Evolutionary conservation across 192 early-diverging fungal species (phyloP), one percentile per base, ranked within the genome.

Genomic region (Entophlyctis luteolus): DNA sequence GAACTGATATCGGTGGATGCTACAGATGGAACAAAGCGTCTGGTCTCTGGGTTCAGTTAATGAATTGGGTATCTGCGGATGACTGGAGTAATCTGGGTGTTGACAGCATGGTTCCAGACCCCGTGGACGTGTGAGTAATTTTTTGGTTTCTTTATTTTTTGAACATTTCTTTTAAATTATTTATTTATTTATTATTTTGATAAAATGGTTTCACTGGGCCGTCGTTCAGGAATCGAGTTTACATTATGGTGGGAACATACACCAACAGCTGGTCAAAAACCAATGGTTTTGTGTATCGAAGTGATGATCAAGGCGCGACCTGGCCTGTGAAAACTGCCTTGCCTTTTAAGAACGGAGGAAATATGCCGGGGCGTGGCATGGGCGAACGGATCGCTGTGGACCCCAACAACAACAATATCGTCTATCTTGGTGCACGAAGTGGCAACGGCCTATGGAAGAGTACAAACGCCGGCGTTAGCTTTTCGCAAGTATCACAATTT

Each of bases 91-190:
- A 58, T 14, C 16, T 37, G 1, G 68, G 68, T 50, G 45, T 71
- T 37, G 68, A 70, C 33, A 55, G 68, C 71, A 22, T 70, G 35
- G 18, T 23, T 72, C 29, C 70, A 1, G 68, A 70, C 22, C 68
- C 68, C 23, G 70, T 72, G 1, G 72, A 72, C 71, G 67, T 71
- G 20, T n/a, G n/a, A n/a, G n/a, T n/a, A n/a, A n/a, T n/a, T n/a
- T n/a, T 18, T 23, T 22, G 48, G 39, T 42, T 42, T 42, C n/a
- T 42, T 42, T n/a, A 12, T 42, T 42, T 42, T 42, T 42, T 42
- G 8, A 8, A 12, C 39, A 12, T 42, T 42, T 12, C 39, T 42
- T 12, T 42, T 8, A 12, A n/a, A 42, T 42, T 12, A 42, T 42
- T 42, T 12, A 42, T 42, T 42, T 42, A 42, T n/a, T n/a, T 12